Conservation (phyloP, 1,284 basidiomycete species). For the Peniophora sp. region DNA sequence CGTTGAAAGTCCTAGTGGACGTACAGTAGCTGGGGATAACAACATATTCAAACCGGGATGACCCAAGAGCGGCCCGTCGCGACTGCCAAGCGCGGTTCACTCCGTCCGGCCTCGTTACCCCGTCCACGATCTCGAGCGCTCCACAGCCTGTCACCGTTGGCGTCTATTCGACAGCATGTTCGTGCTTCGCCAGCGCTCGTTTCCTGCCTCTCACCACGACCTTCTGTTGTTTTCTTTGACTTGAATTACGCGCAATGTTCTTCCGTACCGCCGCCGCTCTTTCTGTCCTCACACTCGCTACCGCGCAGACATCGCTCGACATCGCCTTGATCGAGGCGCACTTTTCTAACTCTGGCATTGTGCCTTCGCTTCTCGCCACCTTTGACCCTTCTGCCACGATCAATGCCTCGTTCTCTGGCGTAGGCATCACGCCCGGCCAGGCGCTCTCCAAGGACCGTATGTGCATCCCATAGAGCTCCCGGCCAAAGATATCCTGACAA, state of each 20-base stretch:
- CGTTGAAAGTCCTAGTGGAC: no score
- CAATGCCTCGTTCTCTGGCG: slow-evolving; percentile 39
- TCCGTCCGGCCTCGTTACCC: no score
- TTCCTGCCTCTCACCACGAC: slow-evolving; percentile 9
- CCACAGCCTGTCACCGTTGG: slow-evolving; percentile 1
- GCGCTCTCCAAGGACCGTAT: slow-evolving; percentile 45
- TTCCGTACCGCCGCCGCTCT: slow-evolving; percentile 20
- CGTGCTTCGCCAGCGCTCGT: neutral
- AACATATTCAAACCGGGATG: no score
- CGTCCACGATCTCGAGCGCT: neutral
- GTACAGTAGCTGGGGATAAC: no score
- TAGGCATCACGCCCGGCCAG: slow-evolving; percentile 49
- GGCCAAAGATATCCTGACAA: slow-evolving; percentile 9
- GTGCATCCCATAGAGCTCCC: slow-evolving; percentile 15
- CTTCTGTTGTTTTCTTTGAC: slow-evolving; percentile 9
- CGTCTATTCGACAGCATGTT: no score
- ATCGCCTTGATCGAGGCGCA: slow-evolving; percentile 53
- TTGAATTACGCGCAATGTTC: slow-evolving; percentile 21
- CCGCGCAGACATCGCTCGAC: slow-evolving; percentile 33
- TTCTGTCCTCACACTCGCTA: slow-evolving; percentile 30
- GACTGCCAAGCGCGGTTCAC: no score
- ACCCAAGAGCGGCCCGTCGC: no score
- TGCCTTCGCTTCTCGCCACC: slow-evolving; percentile 45
- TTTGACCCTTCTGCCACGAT: slow-evolving; percentile 54
- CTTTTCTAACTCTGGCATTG: slow-evolving; percentile 48